Evolutionary conservation across 2,329 filamentous ascomycete genomes (phyloP), one percentile per base, ranked within the genome.

Genomic region (Byssoonygena ceratinophila): DNA sequence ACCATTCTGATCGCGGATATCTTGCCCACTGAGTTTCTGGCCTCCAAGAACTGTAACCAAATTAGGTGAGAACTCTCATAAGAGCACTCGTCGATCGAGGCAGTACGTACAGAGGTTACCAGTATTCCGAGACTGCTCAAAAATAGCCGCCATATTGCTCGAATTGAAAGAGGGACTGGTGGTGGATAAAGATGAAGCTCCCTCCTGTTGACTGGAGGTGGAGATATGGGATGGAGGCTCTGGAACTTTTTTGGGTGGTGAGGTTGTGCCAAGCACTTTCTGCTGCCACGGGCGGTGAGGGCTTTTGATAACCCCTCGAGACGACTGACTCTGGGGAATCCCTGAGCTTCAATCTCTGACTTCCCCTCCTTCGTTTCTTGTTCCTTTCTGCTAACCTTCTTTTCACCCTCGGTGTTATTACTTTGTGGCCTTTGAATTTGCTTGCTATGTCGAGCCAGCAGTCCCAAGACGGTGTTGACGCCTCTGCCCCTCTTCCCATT

Each of bases 1-100:
- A 87, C 86, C 85, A 77, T 96, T 97, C 74, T 97, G 90, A 69
- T 98, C 92, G 68, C 92, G 82, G 70, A 98, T 94, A 74, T 98
- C 92, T 64, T 87, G 78, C 61, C 92, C 92, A 62, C 87, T 95
- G 72, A 97, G 94, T 81, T 98, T 98, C 74, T 88, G 83, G 68
- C 92, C 92, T 63, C 92, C 92, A 58, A 98, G 81, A 76, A 98
- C 80, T 83, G 69, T 61, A 60, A 56, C 59, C 62, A 60, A 58
- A 64, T 71, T 59, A 70, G 68, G 61, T 29, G 27, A 50, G 29
- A 51, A 39, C 18, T 40, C 29, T 25, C n/a, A 43, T 48, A 36
- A 41, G 23, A 29, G 55, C 57, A 52, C 46, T 54, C 45, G 29
- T 11, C n/a, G 12, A 12, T 20, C 45, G 32, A 44, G 54, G 14